Percentiles rank a stretch among this genome's conserved stretches.
Evolutionary conservation across 2,329 filamentous ascomycete genomes (phyloP).

Genomic region (Akanthomyces lecanii): DNA sequence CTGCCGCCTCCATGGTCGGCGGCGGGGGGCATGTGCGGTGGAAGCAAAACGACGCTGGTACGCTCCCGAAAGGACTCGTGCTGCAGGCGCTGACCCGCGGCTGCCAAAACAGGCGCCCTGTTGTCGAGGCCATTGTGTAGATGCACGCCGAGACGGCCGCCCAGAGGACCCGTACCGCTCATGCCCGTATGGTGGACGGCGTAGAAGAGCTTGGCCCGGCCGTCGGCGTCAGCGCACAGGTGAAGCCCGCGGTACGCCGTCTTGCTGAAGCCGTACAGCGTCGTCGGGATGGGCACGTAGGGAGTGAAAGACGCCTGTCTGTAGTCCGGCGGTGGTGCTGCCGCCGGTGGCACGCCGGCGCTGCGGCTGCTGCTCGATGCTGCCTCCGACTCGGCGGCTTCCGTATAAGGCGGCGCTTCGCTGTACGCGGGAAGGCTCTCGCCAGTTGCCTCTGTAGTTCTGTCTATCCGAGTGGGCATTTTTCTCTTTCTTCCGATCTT

Average conservation of each 20-base stretch:
- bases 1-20: not conserved
- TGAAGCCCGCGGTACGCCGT: not conserved
- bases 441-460: not conserved
- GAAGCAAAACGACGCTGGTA: not conserved
- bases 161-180: not conserved
- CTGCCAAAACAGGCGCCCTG: not conserved
- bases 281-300: not conserved
- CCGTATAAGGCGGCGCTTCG: not conserved
- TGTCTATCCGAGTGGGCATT: not conserved
- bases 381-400: not conserved
- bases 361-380: not conserved
- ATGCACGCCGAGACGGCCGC: not conserved
- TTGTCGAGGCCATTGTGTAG: not conserved
- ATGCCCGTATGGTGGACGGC: not conserved
- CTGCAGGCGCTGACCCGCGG: not conserved
- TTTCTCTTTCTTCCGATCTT: no score
- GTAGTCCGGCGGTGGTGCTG: not conserved
- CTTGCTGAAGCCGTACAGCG: not conserved
- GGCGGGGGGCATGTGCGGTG: not conserved
- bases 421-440: not conserved
- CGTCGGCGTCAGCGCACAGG: not conserved
- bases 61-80: not conserved
- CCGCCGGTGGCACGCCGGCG: not conserved
- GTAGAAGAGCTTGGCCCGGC: not conserved
- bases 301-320: not conserved